Evolutionary conservation across 2,329 filamentous ascomycete species (phyloP).

Genomic region (Aspergillus viridinutans): DNA sequence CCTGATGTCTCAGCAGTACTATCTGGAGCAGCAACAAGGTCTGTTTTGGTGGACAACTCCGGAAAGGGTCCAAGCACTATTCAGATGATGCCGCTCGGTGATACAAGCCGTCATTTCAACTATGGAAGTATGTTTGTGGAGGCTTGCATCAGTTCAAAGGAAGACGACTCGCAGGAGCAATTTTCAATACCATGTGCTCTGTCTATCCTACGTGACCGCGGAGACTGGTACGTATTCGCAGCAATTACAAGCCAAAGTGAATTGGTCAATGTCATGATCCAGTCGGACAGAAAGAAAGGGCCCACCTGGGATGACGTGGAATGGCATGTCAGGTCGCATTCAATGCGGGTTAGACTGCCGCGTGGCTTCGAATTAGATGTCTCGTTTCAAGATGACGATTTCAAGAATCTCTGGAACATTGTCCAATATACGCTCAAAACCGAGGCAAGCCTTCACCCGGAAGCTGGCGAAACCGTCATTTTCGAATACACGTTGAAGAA

Average conservation of each 20-base stretch:
- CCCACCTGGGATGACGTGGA: constrained; percentile 77
- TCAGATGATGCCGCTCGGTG: constrained; percentile 71
- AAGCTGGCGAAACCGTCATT: constrained; percentile 64
- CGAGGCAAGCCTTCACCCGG: constrained; percentile 64
- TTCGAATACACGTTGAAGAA: constrained; percentile 67
- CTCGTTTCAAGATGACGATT: constrained; percentile 71
- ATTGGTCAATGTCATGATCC: constrained; percentile 69
- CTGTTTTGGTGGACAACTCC: constrained; percentile 45
- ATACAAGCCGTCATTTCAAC: constrained; percentile 68
- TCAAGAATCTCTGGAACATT: constrained; percentile 72
- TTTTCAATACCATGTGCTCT: constrained; percentile 70
- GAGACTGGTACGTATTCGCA: constrained; percentile 66
- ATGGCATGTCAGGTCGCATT: constrained; percentile 67
- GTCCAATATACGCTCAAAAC: constrained; percentile 79
- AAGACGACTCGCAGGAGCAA: constrained; percentile 65
- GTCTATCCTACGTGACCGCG: constrained; percentile 67
- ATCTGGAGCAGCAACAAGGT: constrained; percentile 51
- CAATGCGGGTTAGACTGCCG: constrained; percentile 66
- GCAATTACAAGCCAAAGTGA: constrained; percentile 76
- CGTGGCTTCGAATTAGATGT: constrained; percentile 71
- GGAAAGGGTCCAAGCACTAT: constrained; percentile 50
- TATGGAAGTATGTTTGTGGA: constrained; percentile 75
- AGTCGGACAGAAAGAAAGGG: constrained; percentile 62
- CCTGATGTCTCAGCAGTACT: constrained; percentile 68
- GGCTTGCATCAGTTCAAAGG: constrained; percentile 65